A percentile compares a stretch with the other conserved stretches of the same genome.
These are phyloP conservation scores for Grifola frondosa DNA, from an alignment of 1,284 basidiomycete genomes.

Conservation along the genomic window DNA sequence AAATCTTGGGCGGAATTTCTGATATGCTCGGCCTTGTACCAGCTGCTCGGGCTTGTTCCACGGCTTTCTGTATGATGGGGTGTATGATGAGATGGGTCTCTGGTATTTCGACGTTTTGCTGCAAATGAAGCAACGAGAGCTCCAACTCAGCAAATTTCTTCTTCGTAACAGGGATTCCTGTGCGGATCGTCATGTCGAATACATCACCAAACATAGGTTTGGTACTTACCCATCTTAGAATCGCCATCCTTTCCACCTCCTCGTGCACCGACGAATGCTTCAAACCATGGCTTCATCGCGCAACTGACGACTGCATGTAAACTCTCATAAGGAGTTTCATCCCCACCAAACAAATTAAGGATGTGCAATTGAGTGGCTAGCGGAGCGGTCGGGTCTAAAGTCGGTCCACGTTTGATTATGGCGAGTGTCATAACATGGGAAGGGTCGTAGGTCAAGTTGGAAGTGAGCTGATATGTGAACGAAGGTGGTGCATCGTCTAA, in stretches of 20 bases:
- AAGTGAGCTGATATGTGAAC: slow-evolving; percentile 69
- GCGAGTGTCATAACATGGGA: slow-evolving; percentile 86
- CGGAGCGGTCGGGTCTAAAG: slow-evolving; percentile 77
- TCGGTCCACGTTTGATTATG: slow-evolving; percentile 89
- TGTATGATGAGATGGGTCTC: slow-evolving; percentile 94
- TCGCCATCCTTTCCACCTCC: slow-evolving; percentile 79
- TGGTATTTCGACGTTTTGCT: slow-evolving; percentile 99
- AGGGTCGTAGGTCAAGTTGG: slow-evolving; percentile 78
- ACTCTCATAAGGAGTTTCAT: slow-evolving; percentile 93
- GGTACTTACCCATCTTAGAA: slow-evolving; percentile 76
- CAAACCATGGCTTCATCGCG: slow-evolving; percentile 98
- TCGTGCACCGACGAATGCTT: slow-evolving; percentile 86
- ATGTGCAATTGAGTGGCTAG: slow-evolving; percentile 89
- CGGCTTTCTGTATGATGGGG: slow-evolving; percentile 84
- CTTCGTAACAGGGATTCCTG: slow-evolving; percentile 96
- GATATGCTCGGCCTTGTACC: slow-evolving; percentile 72
- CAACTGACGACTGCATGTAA: slow-evolving; percentile 95
- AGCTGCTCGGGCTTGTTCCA: slow-evolving; percentile 70
- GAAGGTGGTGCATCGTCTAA: slow-evolving; percentile 61
- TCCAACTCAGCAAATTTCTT: slow-evolving; percentile 99
- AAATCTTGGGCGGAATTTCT: slow-evolving; percentile 69
- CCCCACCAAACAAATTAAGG: slow-evolving; percentile 88
- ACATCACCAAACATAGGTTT: not conserved
- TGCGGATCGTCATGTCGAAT: not conserved
- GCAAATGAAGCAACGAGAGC: slow-evolving; percentile 91